Percentiles rank a stretch among this genome's conserved stretches.
Evolutionary conservation across 257 asterid species (phyloP).

Genomic region (Nicotiana paniculata): DNA sequence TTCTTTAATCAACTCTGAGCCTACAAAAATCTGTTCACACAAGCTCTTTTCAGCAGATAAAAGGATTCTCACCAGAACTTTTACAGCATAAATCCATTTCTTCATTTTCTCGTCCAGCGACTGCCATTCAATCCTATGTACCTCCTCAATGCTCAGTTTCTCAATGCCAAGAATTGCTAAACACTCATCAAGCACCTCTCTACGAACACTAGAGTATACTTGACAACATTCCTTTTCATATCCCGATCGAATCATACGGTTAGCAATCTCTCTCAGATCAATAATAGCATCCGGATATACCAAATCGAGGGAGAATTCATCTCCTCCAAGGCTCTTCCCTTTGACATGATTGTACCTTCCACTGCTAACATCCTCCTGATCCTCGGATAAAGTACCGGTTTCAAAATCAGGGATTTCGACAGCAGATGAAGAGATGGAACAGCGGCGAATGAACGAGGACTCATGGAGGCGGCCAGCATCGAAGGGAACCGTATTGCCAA

Average conservation of each 20-base stretch:
- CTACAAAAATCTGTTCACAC: conserved; percentile 69
- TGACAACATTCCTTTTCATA: conserved; percentile 94
- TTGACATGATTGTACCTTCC: conserved; percentile 51
- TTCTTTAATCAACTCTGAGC: conserved; percentile 69
- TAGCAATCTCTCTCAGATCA: conserved; percentile 76
- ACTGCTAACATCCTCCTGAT: conserved; percentile 48
- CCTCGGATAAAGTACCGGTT: conserved; percentile 33
- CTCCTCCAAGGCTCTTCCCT: conserved; percentile 65
- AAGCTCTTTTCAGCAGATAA: conserved; percentile 62
- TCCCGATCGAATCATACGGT: conserved; percentile 80
- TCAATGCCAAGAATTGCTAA: conserved; percentile 74
- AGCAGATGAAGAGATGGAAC: conserved; percentile 50
- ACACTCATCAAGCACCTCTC: conserved; percentile 86
- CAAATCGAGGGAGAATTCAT: conserved; percentile 62
- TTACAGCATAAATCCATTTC: conserved; percentile 85
- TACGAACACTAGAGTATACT: conserved; percentile 72
- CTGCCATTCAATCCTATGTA: conserved; percentile 82
- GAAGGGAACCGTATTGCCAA: conserved; percentile 49
- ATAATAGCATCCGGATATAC: conserved; percentile 55
- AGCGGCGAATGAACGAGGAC: conserved; percentile 30
- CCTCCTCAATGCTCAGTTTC: conserved; percentile 93
- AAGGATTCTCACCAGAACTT: conserved; percentile 62
- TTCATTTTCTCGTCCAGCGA: conserved; percentile 82
- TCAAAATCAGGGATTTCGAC: conserved; percentile 61
- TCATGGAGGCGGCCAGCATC: conserved; percentile 59